Percentiles rank a stretch among this genome's conserved stretches.
These are phyloP conservation scores for Neurospora sublineolata DNA, from an alignment of 495 filamentous ascomycete genomes.

Conservation along the genomic window DNA sequence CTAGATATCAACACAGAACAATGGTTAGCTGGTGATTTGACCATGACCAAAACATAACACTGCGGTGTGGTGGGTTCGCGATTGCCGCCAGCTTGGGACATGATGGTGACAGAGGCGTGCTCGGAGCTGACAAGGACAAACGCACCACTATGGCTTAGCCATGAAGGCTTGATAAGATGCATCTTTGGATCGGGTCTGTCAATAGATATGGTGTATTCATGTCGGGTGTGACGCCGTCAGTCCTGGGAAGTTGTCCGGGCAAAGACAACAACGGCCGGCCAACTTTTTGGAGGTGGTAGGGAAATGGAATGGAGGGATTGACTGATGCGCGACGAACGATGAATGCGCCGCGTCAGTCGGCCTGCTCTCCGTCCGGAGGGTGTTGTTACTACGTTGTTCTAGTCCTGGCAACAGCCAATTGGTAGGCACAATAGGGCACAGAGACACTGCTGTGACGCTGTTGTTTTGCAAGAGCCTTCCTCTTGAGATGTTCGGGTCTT, in stretches of 20 bases:
- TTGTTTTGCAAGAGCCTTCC: not conserved
- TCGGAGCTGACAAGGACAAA: slow-evolving; percentile 1
- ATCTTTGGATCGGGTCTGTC: slow-evolving; percentile 27
- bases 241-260: not conserved
- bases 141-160: slow-evolving; percentile 83
- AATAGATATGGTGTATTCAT: slow-evolving; percentile 17
- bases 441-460: not conserved
- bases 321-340: slow-evolving; percentile 8
- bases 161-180: slow-evolving; percentile 87
- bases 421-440: not conserved
- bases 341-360: slow-evolving; percentile 5
- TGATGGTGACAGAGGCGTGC: not conserved
- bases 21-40: slow-evolving; percentile 3
- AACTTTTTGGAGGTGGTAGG: slow-evolving; percentile 3
- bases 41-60: not conserved
- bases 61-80: not conserved
- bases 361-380: not conserved
- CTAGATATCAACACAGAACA: slow-evolving; percentile 31
- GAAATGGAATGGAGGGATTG: not conserved
- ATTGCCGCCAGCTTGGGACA: not conserved
- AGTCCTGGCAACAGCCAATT: not conserved
- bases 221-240: slow-evolving; percentile 9
- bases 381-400: not conserved
- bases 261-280: not conserved
- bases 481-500: not conserved